phyloP scores from a whole-genome alignment of 164 flowering plant species.

The Stephania japonica region DNA sequence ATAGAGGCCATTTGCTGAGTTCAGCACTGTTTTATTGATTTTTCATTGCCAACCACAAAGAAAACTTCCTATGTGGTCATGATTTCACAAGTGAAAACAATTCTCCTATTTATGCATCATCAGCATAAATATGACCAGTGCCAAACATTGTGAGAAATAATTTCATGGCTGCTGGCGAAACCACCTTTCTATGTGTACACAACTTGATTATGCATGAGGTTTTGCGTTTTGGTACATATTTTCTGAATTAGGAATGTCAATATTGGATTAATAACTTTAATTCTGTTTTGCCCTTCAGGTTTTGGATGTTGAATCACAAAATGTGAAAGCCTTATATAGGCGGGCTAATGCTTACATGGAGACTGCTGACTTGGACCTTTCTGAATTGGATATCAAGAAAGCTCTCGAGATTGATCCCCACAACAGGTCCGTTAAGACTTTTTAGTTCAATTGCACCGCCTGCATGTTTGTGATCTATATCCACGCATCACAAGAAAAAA shows the following conservation, averaged over 20 bases:
- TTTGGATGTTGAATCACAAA: conserved; percentile 46
- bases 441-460: neutral
- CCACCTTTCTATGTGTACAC: neutral
- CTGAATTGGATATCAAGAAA: conserved; percentile 62
- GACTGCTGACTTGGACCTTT: conserved; percentile 45
- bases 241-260: neutral
- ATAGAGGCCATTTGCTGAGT: too few relatives aligned
- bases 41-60: neutral
- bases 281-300: conserved; percentile 29
- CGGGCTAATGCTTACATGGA: conserved; percentile 65
- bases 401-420: conserved; percentile 60
- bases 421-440: conserved; percentile 38
- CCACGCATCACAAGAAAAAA: neutral
- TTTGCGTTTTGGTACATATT: neutral
- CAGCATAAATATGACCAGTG: neutral
- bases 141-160: neutral
- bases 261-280: neutral
- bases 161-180: neutral
- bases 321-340: conserved; percentile 66
- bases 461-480: neutral
- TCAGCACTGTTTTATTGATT: neutral
- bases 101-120: neutral
- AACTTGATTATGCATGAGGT: neutral
- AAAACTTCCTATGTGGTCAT: neutral
- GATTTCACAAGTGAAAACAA: neutral